phyloP scores from a whole-genome alignment of 2,329 filamentous ascomycete species.

The Camillea tinctor region DNA sequence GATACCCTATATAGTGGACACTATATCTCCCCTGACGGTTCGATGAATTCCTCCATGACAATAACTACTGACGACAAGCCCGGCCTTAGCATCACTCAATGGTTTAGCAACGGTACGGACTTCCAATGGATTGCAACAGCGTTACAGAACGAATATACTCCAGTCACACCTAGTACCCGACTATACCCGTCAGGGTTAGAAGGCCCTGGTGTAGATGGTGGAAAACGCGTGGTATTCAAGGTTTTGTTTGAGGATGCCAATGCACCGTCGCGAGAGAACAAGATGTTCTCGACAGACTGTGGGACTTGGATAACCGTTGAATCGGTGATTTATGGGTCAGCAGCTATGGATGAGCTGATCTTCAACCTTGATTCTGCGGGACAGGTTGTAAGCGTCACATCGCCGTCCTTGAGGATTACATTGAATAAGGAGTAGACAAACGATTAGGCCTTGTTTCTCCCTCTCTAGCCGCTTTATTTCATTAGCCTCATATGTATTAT shows the following conservation, averaged over 20 bases:
- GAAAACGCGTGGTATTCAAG: constrained; percentile 32
- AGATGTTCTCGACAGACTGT: constrained; percentile 37
- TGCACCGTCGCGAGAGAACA: constrained; percentile 16
- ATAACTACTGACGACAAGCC: constrained; percentile 30
- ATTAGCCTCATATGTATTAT: not conserved
- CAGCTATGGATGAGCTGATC: constrained; percentile 28
- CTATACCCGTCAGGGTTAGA: constrained; percentile 34
- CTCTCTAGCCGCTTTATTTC: not conserved
- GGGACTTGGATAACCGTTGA: constrained; percentile 30
- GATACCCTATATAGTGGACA: constrained; percentile 27
- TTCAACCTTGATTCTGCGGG: constrained; percentile 26
- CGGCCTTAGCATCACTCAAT: constrained; percentile 29
- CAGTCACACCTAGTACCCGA: constrained; percentile 28
- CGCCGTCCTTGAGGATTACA: constrained; percentile 27
- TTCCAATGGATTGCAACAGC: constrained; percentile 25
- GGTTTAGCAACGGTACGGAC: constrained; percentile 34
- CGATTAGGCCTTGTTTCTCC: not conserved
- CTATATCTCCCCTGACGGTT: constrained; percentile 23
- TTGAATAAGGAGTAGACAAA: constrained; percentile 20
- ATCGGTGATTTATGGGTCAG: constrained; percentile 28
- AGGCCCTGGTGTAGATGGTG: constrained; percentile 17
- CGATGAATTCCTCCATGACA: constrained; percentile 29
- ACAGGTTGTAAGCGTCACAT: constrained; percentile 23
- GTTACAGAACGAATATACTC: constrained; percentile 25
- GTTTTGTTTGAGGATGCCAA: constrained; percentile 33